Conservation (phyloP, 2,329 filamentous ascomycete species). For the Aspergillus alliaceus region DNA sequence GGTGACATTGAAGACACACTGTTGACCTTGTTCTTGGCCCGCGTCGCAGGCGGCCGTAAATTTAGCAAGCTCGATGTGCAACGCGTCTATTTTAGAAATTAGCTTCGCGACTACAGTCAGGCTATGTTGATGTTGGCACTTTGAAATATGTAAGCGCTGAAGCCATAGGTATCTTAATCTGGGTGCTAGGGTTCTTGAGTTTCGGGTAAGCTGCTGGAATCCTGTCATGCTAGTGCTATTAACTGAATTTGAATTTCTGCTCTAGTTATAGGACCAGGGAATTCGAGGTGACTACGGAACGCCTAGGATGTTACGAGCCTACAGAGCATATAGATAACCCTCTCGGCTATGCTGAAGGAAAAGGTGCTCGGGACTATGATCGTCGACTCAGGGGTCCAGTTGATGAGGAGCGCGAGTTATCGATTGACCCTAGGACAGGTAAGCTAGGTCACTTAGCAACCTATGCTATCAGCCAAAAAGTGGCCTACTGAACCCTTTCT, state of each 20-base stretch:
- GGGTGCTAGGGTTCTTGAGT: conserved; percentile 84
- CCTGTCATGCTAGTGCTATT: not conserved
- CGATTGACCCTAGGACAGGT: conserved; percentile 71
- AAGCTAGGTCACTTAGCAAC: conserved; percentile 19
- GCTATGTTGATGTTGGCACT: conserved; percentile 89
- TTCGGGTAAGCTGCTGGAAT: conserved; percentile 62
- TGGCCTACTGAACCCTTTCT: not conserved
- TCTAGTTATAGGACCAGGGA: conserved; percentile 66
- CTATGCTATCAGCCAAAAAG: not conserved
- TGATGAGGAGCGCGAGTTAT: conserved; percentile 74
- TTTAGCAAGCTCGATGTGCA: conserved; percentile 87
- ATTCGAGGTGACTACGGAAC: conserved; percentile 78
- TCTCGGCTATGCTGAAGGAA: conserved; percentile 84
- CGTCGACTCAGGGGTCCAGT: conserved; percentile 76
- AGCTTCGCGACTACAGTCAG: conserved; percentile 91
- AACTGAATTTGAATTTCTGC: not conserved
- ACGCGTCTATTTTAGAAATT: conserved; percentile 94
- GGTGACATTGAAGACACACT: conserved; percentile 92
- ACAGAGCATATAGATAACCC: conserved; percentile 81
- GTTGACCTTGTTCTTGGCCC: conserved; percentile 68
- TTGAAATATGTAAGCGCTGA: conserved; percentile 88
- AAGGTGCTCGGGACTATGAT: conserved; percentile 82
- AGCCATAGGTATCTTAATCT: conserved; percentile 85
- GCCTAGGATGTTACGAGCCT: conserved; percentile 77
- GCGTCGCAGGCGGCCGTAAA: conserved; percentile 69